Evolutionary conservation across 768 basidiomycete species (phyloP), one percentile per base, ranked within the genome.

Genomic region (Agaricus blazei): DNA sequence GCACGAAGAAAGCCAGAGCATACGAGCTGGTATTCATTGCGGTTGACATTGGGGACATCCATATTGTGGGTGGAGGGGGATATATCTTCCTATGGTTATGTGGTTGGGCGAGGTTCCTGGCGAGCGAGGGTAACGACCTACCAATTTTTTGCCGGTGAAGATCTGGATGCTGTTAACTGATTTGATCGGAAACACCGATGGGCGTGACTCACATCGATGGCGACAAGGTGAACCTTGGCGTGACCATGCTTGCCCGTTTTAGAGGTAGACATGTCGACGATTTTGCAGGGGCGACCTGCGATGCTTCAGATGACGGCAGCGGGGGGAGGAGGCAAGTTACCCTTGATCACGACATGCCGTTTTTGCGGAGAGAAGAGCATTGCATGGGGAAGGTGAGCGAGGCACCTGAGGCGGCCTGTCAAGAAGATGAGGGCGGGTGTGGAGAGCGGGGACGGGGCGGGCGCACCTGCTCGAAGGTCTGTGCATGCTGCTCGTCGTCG

Each of bases 231-330:
- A 68, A 98, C 97, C 77, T 98, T 99, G 73, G 97, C 96, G 79
- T 99, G 96, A 66, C 96, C 96, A 80, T 98, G 96, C 85, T 98
- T 98, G 66, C 96, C 95, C 47, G 94, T 96, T 85, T 98, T 98
- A 71, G 95, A 98, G 77, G 95, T 97, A 60, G 93, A 96, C 95
- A 97, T 98, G 72, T 97, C 94, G 65, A 94, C 86, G 75, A 93
- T 93, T 81, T 98, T 98, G 90, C 95, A 98, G 62, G 95, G 95
- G 64, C 94, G 85, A 63, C 79, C 88, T 89, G 61, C 8, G 26
- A 47, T 38, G 48, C 12, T 55, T 51, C 58, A 56, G 19, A 46
- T 40, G 34, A 43, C 52, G 51, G 51, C 38, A 53, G 11, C 24
- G 34, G 55, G 41, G 54, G 40, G 8, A 46, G 36, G 40, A 15